A percentile compares a stretch with the other conserved stretches of the same genome.
Conservation (phyloP, 2,329 filamentous ascomycete species). For the Didymella pinodella region DNA sequence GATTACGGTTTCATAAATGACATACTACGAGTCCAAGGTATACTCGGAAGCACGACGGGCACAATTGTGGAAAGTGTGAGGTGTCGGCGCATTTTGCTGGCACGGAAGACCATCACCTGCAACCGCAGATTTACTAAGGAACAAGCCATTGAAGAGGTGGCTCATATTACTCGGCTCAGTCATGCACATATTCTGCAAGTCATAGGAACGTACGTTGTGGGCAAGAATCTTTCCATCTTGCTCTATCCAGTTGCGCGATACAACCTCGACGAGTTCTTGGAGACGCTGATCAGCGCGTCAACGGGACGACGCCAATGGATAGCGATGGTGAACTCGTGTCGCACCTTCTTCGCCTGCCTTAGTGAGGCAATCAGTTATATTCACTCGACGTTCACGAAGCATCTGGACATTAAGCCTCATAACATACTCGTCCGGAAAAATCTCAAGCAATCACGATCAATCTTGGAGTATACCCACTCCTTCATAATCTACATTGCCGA, state of each 20-base stretch:
- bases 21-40: slow-evolving; percentile 19
- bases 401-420: slow-evolving; percentile 40
- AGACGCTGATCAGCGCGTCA: background rate
- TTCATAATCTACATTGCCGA: slow-evolving; percentile 35
- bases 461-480: background rate
- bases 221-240: slow-evolving; percentile 31
- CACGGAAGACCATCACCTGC: slow-evolving; percentile 31
- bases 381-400: slow-evolving; percentile 27
- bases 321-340: background rate
- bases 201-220: slow-evolving; percentile 1
- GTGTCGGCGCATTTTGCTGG: slow-evolving; percentile 28
- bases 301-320: background rate
- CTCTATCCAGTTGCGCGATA: slow-evolving; percentile 31
- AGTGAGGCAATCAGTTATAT: slow-evolving; percentile 25
- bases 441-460: background rate
- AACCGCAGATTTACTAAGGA: slow-evolving; percentile 25
- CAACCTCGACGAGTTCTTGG: slow-evolving; percentile 29
- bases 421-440: slow-evolving; percentile 31
- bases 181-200: slow-evolving; percentile 33
- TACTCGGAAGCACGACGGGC: slow-evolving; percentile 21
- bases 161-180: slow-evolving; percentile 25
- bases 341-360: slow-evolving; percentile 24
- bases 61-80: slow-evolving; percentile 28
- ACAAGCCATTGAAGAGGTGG: slow-evolving; percentile 31
- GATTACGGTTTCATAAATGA: background rate